Evolutionary conservation across 805 yeast species (phyloP).

Genomic region (Candida piceae): DNA sequence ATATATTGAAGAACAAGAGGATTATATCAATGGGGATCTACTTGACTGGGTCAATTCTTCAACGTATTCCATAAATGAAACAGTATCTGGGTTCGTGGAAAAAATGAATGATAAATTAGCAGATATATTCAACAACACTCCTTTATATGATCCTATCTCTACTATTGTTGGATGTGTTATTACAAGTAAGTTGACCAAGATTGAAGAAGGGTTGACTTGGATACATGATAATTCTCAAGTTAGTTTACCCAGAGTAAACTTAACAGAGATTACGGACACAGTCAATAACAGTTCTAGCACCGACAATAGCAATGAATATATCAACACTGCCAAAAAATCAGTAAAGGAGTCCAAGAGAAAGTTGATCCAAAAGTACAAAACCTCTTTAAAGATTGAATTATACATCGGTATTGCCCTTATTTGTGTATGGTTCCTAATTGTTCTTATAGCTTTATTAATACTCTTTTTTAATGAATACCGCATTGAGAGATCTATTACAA

Average conservation of each 20-base stretch:
- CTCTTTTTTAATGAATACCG: slow-evolving; percentile 8
- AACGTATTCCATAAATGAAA: slow-evolving; percentile 52
- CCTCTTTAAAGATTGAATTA: slow-evolving; percentile 40
- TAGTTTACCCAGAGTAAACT: slow-evolving; percentile 45
- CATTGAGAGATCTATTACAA: neutral
- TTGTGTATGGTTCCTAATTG: slow-evolving; percentile 44
- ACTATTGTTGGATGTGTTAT: slow-evolving; percentile 75
- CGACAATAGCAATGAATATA: slow-evolving; percentile 13
- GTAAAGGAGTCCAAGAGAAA: slow-evolving; percentile 22
- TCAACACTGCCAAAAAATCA: slow-evolving; percentile 18
- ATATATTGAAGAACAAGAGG: slow-evolving; percentile 45
- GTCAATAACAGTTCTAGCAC: too few relatives aligned
- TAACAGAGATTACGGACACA: too few relatives aligned
- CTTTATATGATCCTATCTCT: slow-evolving; percentile 56
- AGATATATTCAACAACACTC: slow-evolving; percentile 62
- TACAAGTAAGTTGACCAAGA: slow-evolving; percentile 60
- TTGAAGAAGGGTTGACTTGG: slow-evolving; percentile 79
- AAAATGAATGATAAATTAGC: slow-evolving; percentile 56
- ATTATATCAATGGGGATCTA: slow-evolving; percentile 52
- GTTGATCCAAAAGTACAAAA: slow-evolving; percentile 30
- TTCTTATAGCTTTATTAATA: slow-evolving; percentile 20
- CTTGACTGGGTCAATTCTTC: slow-evolving; percentile 63
- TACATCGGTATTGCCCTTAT: slow-evolving; percentile 41
- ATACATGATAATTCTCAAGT: slow-evolving; percentile 57
- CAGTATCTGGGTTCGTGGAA: slow-evolving; percentile 51